These are phyloP conservation scores for Penicillium palitans DNA, from an alignment of 2,329 filamentous ascomycete species.

Conservation along the genomic window DNA sequence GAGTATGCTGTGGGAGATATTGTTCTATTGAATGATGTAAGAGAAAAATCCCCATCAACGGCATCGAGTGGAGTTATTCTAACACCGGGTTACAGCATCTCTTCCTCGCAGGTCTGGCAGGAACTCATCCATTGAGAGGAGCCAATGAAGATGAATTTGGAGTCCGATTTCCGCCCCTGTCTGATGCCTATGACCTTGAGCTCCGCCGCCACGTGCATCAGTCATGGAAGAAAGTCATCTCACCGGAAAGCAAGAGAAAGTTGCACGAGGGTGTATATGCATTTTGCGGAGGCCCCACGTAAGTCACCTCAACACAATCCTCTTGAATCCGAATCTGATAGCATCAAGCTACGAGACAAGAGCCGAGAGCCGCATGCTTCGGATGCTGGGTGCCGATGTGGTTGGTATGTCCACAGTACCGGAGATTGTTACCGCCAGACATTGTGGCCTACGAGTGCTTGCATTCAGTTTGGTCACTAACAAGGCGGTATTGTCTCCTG, in stretches of 20 bases:
- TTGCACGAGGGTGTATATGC: slow-evolving; percentile 67
- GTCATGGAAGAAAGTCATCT: slow-evolving; percentile 54
- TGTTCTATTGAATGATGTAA: slow-evolving; percentile 63
- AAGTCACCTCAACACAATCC: slow-evolving; percentile 26
- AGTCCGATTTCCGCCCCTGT: slow-evolving; percentile 62
- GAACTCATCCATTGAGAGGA: slow-evolving; percentile 61
- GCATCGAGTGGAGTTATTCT: slow-evolving; percentile 10
- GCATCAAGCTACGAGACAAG: slow-evolving; percentile 60
- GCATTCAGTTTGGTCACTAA: slow-evolving; percentile 69
- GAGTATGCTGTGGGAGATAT: slow-evolving; percentile 65
- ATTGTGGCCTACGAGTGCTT: slow-evolving; percentile 62
- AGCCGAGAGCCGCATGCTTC: slow-evolving; percentile 64
- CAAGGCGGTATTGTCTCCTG: slow-evolving; percentile 60
- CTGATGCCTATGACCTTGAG: slow-evolving; percentile 65
- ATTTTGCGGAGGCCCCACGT: slow-evolving; percentile 64
- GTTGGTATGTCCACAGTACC: slow-evolving; percentile 71
- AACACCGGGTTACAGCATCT: slow-evolving; percentile 52
- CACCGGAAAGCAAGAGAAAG: slow-evolving; percentile 49
- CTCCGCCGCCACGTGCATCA: slow-evolving; percentile 58
- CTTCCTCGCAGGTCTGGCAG: slow-evolving; percentile 62
- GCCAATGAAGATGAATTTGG: slow-evolving; percentile 65
- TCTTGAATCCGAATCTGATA: slow-evolving; percentile 15
- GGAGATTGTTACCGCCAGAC: slow-evolving; percentile 66
- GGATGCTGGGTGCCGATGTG: slow-evolving; percentile 63
- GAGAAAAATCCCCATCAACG: slow-evolving; percentile 17